Evolutionary conservation across 306 rosid species (phyloP), one percentile per base, ranked within the genome.

Genomic region (Fragaria vesca): DNA sequence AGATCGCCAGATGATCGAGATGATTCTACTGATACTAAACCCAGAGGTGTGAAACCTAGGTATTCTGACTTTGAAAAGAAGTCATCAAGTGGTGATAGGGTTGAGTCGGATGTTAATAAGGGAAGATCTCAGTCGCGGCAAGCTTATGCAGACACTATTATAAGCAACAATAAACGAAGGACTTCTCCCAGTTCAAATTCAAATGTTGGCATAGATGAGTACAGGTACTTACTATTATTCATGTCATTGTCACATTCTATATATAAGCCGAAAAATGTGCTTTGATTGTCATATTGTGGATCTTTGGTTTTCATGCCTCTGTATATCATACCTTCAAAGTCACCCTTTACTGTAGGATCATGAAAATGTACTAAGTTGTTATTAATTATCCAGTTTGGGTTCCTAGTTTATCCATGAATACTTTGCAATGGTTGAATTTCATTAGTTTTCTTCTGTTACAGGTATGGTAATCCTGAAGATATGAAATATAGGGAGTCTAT

Each of bases 41-140:
- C 91, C 73, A 89, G 92, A 85, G 85, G 85, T 78, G 79, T 80
- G 66, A 96, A 90, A 83, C 73, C 81, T 80, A 87, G 87, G 43
- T 87, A 86, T 83, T 76, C 91, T 76, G 95, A 91, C 67, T 66
- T 84, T 43, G 98, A 93, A 86, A 93, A 91, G 86, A 96, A 87
- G 82, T 81, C 83, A 78, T 72, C 74, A 80, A 89, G 90, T 71
- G 86, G 85, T 76, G 88, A 81, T 82, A 91, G 87, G 85, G 86
- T 85, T 50, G 98, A 89, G 67, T 88, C 87, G 4, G 99, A 95
- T 79, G 87, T 79, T 63, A 90, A 86, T 71, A 88, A 82, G 83
- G 91, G 96, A 79, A 88, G 90, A 85, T 87, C 97, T 83, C 99
- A 87, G 71, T 69, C 87, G 12, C 93, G 92, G 32, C 96, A 91